Percentiles rank a stretch among this genome's conserved stretches.
Evolutionary conservation across 257 asterid species (phyloP).

Genomic region (Ilex aquifolium): DNA sequence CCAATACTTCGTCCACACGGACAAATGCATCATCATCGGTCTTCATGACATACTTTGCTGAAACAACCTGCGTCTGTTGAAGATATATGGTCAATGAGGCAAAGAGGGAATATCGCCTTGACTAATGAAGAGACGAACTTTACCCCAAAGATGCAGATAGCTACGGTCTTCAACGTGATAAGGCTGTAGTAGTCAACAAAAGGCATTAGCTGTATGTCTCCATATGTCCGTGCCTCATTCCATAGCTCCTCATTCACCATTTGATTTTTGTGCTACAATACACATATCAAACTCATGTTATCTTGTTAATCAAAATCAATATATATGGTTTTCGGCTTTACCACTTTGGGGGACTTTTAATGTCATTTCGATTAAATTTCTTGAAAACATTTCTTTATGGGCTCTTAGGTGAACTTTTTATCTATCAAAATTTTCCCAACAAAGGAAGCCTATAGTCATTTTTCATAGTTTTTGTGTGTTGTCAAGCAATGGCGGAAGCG

Average conservation of each 20-base stretch:
- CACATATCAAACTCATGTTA: constrained; percentile 12
- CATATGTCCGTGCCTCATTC: constrained; percentile 92
- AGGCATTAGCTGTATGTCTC: constrained; percentile 94
- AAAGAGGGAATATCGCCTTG: constrained; percentile 14
- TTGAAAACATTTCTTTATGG: too few species aligned
- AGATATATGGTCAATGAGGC: constrained; percentile 39
- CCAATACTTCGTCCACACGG: constrained; percentile 83
- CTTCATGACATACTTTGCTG: constrained; percentile 88
- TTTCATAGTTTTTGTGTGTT: too few species aligned
- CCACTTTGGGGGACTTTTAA: not conserved
- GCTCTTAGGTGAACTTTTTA: too few species aligned
- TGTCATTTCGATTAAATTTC: not conserved
- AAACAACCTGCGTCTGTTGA: constrained; percentile 79
- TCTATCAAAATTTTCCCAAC: too few species aligned
- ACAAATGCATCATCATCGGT: constrained; percentile 98
- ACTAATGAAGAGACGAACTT: constrained; percentile 31
- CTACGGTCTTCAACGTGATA: constrained; percentile 88
- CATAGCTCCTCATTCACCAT: constrained; percentile 95
- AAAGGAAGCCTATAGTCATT: too few species aligned
- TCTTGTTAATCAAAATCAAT: not conserved
- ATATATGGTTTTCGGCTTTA: too few species aligned
- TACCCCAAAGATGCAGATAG: constrained; percentile 96
- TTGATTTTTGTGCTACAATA: constrained; percentile 89
- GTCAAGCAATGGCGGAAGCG: too few species aligned
- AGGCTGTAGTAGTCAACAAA: constrained; percentile 91